Percentiles rank a stretch among this genome's conserved stretches.
phyloP scores from a whole-genome alignment of 2,329 filamentous ascomycete species.

The Paraphaeosphaeria minitans region DNA sequence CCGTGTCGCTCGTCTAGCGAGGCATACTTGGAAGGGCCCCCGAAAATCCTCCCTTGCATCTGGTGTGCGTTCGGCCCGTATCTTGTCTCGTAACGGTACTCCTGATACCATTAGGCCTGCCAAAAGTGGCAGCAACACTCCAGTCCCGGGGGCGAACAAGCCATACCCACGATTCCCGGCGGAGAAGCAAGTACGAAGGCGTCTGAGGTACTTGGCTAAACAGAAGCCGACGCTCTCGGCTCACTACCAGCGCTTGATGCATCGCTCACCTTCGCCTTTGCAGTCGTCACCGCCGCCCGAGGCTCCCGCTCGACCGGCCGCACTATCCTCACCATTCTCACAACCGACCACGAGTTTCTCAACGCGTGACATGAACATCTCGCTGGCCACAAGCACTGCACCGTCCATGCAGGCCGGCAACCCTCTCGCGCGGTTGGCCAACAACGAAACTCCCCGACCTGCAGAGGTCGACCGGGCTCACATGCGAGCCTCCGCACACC shows the following conservation, averaged over 20 bases:
- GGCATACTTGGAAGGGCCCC: constrained; percentile 62
- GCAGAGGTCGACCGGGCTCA: constrained; percentile 49
- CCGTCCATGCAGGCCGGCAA: constrained; percentile 57
- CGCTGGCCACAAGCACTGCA: constrained; percentile 58
- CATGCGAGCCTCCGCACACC: constrained; percentile 55
- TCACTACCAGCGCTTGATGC: constrained; percentile 67
- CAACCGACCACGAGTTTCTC: constrained; percentile 45
- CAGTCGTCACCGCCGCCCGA: constrained; percentile 38
- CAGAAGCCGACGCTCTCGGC: constrained; percentile 66
- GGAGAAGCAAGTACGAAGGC: constrained; percentile 62
- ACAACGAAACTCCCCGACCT: constrained; percentile 40
- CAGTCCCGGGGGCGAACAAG: constrained; percentile 48
- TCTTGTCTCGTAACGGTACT: constrained; percentile 42
- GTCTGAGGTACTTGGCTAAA: constrained; percentile 65
- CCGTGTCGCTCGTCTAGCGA: constrained; percentile 65
- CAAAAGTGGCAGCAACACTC: constrained; percentile 55
- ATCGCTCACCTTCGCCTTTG: constrained; percentile 65
- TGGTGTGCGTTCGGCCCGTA: constrained; percentile 25
- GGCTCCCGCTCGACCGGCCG: constrained; percentile 41
- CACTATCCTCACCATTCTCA: constrained; percentile 47
- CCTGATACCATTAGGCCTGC: constrained; percentile 51
- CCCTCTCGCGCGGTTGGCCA: constrained; percentile 53
- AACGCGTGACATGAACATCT: constrained; percentile 57
- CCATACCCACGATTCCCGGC: constrained; percentile 59
- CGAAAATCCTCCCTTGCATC: constrained; percentile 38